Base-by-base conservation (phyloP, 257 asterid genomes). In the Gynochthodes officinalis region DNA sequence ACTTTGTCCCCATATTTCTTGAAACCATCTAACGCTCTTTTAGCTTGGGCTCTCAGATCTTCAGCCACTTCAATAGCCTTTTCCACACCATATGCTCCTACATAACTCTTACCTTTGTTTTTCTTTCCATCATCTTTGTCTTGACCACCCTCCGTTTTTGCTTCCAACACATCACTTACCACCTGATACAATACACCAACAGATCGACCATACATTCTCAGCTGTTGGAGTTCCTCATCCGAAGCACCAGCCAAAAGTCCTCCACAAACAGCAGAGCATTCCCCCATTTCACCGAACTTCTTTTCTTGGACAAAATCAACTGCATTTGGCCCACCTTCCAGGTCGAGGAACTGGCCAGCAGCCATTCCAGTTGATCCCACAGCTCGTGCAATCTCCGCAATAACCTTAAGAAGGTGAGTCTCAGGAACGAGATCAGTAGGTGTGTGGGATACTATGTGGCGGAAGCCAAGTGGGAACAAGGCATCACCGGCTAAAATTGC, bases 331-430 rank as follows among this genome's bases (percentile, higher is more conserved):
- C 91, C 90, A 40, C 96, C 96, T 72, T 86, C 97, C 14, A 91
- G 92, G 81, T 91, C 98, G 7, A 91, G 55, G 33, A 93, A 86
- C 81, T 93, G 98, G 46, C 98, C 97, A 0, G 97, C 98, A 46
- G 95, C 96, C 98, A 93, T 93, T 5, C 98, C 97, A 0, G 96
- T 91, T 80, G 98, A 91, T 67, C 98, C 98, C 84, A 93, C 98
- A 16, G 98, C 90, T 71, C 96, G 82, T 13, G 97, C 98, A 18
- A 94, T 94, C 89, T 94, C 98, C 0, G 97, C 86, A 72, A 94
- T 78, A 21, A 91, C 97, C 44, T 75, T 73, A 23, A 94, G 93
- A 75, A 91, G 86, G 48, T 80, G 85, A 48, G 82, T 69, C 76
- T 94, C 93, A 0, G 97, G 95, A 65, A 94, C 97, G 1, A 91